A percentile compares a stretch with the other conserved stretches of the same genome.
Evolutionary conservation across 306 rosid genomes (phyloP).

Genomic region (Cucurbita maxima): DNA sequence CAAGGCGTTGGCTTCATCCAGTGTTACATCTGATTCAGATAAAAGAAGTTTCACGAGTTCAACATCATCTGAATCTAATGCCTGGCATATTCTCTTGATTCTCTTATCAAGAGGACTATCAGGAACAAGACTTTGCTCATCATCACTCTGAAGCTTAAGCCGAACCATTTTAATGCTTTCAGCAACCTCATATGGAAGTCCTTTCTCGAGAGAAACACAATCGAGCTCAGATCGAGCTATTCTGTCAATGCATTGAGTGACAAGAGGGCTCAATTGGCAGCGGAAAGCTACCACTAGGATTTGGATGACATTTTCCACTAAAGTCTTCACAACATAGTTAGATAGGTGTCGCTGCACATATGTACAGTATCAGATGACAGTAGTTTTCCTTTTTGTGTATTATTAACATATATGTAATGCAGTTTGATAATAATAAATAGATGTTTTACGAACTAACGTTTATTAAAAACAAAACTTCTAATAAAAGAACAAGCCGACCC

Average conservation of each 20-base stretch:
- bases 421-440: not conserved
- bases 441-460: too few species aligned
- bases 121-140: not conserved
- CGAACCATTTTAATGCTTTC: slow-evolving; percentile 22
- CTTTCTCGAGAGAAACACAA: slow-evolving; percentile 24
- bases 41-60: slow-evolving; percentile 34
- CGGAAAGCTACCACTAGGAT: slow-evolving; percentile 26
- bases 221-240: slow-evolving; percentile 36
- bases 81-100: slow-evolving; percentile 28
- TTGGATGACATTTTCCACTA: slow-evolving; percentile 32
- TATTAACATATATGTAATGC: not conserved
- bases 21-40: slow-evolving; percentile 20
- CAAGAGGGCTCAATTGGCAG: slow-evolving; percentile 30
- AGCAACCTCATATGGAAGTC: slow-evolving; percentile 26
- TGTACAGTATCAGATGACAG: slow-evolving; percentile 3
- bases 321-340: slow-evolving; percentile 31
- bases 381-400: not conserved
- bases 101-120: slow-evolving; percentile 23
- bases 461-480: too few species aligned
- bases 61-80: slow-evolving; percentile 35
- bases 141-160: slow-evolving; percentile 5
- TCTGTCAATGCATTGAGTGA: slow-evolving; percentile 19
- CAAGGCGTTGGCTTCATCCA: slow-evolving; percentile 33
- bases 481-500: too few species aligned
- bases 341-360: slow-evolving; percentile 32